Evolutionary conservation across 1,284 basidiomycete genomes (phyloP).

Genomic region (Rhodotorula sp.): DNA sequence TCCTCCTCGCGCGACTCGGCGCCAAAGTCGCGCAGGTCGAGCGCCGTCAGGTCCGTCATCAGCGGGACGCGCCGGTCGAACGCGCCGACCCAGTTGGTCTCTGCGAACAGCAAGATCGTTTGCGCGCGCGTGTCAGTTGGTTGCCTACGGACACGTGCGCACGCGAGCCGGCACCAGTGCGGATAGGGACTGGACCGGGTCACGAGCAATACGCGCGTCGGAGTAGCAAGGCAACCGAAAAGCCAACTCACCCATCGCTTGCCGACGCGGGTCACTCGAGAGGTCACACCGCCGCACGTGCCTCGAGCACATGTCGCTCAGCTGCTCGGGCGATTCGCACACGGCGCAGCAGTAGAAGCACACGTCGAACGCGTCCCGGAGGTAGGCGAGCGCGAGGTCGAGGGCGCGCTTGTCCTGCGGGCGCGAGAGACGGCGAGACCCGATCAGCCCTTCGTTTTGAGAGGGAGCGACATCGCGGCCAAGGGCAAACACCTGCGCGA

Average conservation of each 20-base stretch:
- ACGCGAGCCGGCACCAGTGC: neutral
- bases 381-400: slow-evolving; percentile 79
- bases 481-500: no score
- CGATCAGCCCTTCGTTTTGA: slow-evolving; percentile 15
- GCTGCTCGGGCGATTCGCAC: slow-evolving; percentile 86
- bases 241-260: neutral
- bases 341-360: slow-evolving; percentile 95
- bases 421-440: no score
- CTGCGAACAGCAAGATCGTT: slow-evolving; percentile 51
- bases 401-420: slow-evolving; percentile 66
- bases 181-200: neutral
- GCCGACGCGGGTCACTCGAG: neutral
- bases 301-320: slow-evolving; percentile 86
- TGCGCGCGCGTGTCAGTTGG: neutral
- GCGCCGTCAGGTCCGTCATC: slow-evolving; percentile 67
- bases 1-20: slow-evolving; percentile 78
- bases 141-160: no score
- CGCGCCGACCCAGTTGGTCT: slow-evolving; percentile 82
- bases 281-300: slow-evolving; percentile 61
- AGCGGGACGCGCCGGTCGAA: slow-evolving; percentile 78
- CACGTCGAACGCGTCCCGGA: slow-evolving; percentile 78
- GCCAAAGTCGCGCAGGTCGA: slow-evolving; percentile 80
- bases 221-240: no score
- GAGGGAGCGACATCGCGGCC: no score
- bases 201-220: no score